Evolutionary conservation across 139 green algal genomes (phyloP).

Genomic region (Closterium sp.): DNA sequence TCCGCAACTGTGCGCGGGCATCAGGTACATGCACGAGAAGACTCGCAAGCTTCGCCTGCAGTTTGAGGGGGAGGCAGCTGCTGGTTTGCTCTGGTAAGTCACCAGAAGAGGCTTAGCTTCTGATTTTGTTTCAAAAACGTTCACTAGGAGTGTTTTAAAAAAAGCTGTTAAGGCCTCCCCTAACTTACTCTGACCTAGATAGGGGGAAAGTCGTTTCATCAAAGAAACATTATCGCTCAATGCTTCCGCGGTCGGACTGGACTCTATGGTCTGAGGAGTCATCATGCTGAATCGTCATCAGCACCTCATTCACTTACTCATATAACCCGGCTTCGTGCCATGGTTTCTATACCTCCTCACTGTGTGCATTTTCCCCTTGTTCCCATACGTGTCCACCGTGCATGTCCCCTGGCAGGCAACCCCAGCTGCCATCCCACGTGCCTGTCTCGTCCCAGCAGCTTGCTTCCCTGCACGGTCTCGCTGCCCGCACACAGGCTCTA

Average conservation of each 20-base stretch:
- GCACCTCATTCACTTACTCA: too few relatives aligned
- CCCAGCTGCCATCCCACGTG: not conserved
- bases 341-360: not conserved
- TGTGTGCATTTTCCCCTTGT: too few relatives aligned
- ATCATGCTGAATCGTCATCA: too few relatives aligned
- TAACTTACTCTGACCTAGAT: not conserved
- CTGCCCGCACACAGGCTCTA: not conserved
- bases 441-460: not conserved
- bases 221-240: not conserved
- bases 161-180: not conserved
- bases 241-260: too few relatives aligned
- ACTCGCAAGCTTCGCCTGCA: constrained; percentile 41
- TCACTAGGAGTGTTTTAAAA: not conserved
- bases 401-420: not conserved
- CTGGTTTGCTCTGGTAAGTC: constrained; percentile 18
- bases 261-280: too few relatives aligned
- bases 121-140: not conserved
- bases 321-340: not conserved
- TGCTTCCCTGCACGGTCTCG: not conserved
- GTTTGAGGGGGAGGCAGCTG: constrained; percentile 36
- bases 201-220: not conserved
- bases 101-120: not conserved
- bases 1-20: not conserved
- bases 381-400: not conserved
- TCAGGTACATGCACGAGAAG: constrained; percentile 49